Evolutionary conservation across 371 early-diverging fungal genomes (phyloP).

Genomic region (Catenaria anguillulae): DNA sequence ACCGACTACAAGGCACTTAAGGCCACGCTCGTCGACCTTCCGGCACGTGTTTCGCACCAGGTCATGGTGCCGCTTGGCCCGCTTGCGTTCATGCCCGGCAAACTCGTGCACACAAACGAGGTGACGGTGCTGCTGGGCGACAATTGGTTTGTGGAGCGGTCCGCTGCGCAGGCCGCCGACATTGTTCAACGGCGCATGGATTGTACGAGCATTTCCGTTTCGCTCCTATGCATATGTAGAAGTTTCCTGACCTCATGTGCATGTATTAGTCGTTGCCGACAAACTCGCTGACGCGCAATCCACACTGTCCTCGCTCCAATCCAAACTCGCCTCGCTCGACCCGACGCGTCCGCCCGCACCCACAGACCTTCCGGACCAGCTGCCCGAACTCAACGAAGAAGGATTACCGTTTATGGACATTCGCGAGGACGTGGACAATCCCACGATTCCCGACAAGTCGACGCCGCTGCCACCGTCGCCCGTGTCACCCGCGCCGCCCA

Average conservation of each 20-base stretch:
- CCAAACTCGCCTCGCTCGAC: neutral
- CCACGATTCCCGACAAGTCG: too few relatives aligned
- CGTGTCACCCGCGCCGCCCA: neutral
- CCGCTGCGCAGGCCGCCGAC: slow-evolving; percentile 53
- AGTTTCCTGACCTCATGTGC: neutral
- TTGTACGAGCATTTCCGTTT: slow-evolving; percentile 28
- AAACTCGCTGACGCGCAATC: slow-evolving; percentile 11
- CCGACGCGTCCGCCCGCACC: too few relatives aligned
- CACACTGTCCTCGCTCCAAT: neutral
- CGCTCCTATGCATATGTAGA: neutral
- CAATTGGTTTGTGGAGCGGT: slow-evolving; percentile 77
- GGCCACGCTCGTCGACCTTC: slow-evolving; percentile 29
- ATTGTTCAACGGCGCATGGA: slow-evolving; percentile 54
- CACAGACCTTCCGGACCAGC: too few relatives aligned
- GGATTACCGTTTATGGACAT: slow-evolving; percentile 79
- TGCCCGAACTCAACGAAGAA: slow-evolving; percentile 50
- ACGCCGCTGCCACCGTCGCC: neutral
- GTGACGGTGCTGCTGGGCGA: slow-evolving; percentile 70
- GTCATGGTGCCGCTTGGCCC: slow-evolving; percentile 65
- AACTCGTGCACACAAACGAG: slow-evolving; percentile 75
- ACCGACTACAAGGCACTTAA: slow-evolving; percentile 40
- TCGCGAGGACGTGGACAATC: slow-evolving; percentile 35
- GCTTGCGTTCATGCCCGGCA: slow-evolving; percentile 78
- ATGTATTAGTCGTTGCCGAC: slow-evolving; percentile 14
- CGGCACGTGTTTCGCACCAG: slow-evolving; percentile 29